Conservation (phyloP, 2,329 filamentous ascomycete species). For the Fusarium lateritium region DNA sequence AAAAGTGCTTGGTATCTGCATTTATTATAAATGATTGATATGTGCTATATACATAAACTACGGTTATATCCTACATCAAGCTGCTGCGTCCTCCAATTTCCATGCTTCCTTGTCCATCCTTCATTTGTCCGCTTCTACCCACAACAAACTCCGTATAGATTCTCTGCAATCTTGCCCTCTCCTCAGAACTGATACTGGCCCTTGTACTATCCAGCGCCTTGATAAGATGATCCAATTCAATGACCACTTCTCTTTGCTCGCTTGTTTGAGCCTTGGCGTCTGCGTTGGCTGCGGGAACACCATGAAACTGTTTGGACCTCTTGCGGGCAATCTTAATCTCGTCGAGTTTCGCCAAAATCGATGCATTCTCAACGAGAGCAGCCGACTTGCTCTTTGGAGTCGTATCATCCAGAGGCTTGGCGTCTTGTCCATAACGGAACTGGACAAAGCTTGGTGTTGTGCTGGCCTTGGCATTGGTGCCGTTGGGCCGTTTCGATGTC, state of each 20-base stretch:
- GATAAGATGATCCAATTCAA: slow-evolving; percentile 86
- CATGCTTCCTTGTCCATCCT: slow-evolving; percentile 89
- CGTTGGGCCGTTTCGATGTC: slow-evolving; percentile 53
- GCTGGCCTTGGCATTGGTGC: slow-evolving; percentile 50
- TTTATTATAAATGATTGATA: slow-evolving; percentile 10
- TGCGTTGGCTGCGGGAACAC: slow-evolving; percentile 43
- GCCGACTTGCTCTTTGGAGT: slow-evolving; percentile 66
- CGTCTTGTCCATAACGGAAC: slow-evolving; percentile 82
- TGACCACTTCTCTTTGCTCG: slow-evolving; percentile 78
- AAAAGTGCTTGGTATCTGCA: slow-evolving; percentile 4
- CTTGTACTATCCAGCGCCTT: slow-evolving; percentile 83
- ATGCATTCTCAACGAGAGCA: slow-evolving; percentile 80
- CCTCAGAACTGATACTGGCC: slow-evolving; percentile 85
- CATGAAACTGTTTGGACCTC: slow-evolving; percentile 54
- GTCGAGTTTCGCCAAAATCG: slow-evolving; percentile 85
- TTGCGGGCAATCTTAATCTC: slow-evolving; percentile 81
- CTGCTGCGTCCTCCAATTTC: slow-evolving; percentile 94
- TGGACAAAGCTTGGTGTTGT: slow-evolving; percentile 77
- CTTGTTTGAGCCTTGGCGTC: slow-evolving; percentile 50
- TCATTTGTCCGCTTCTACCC: slow-evolving; percentile 94
- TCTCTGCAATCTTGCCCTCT: slow-evolving; percentile 78
- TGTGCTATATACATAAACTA: slow-evolving; percentile 12
- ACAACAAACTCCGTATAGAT: slow-evolving; percentile 97
- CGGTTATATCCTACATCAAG: slow-evolving; percentile 77
- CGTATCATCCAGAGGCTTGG: slow-evolving; percentile 59